Evolutionary conservation across 139 green algal genomes (phyloP), one percentile per base, ranked within the genome.

Genomic region (Chlamydomonas asymmetrica): DNA sequence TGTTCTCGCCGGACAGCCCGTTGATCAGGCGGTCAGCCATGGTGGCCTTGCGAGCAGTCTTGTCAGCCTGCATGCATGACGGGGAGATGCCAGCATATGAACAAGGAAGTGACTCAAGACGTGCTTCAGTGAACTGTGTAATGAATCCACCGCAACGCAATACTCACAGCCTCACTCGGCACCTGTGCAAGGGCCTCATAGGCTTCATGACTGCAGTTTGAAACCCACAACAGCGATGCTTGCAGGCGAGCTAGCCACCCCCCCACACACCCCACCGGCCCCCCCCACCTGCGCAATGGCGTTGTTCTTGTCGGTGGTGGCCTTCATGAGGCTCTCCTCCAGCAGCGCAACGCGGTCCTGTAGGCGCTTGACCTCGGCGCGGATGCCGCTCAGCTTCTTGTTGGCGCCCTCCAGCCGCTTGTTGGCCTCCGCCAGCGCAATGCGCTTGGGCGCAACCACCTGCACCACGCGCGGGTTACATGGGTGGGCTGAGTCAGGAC

Each of bases 391-490:
- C 39, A 98, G 90, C 89, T 97, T 97, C 64, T 90, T 90, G 85
- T 94, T 97, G 59, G 94, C 94, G 16, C 41, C 70, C 27, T 92
- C 89, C 57, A 98, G 85, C 71, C 90, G 91, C 71, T 83, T 85
- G 83, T 97, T 97, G 38, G 93, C 94, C 39, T 97, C 92, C 10
- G 80, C 87, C 56, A 97, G 81, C 0, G 85, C 88, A 10, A 80
- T 84, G 69, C 93, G 93, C 85, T 97, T 98, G 70, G 94, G 94
- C 1, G 89, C 91, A 27, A 98, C 94, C 35, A 97, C 90, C 87
- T 93, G 80, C 32, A n/a, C n/a, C n/a, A n/a, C n/a, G n/a, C n/a
- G n/a, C n/a, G n/a, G n/a, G n/a, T n/a, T n/a, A n/a, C n/a, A n/a
- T n/a, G n/a, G n/a, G n/a, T n/a, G n/a, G n/a, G n/a, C n/a, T n/a